These are phyloP conservation scores for Solanum appendiculatum DNA, from an alignment of 257 asterid species.

Conservation along the genomic window DNA sequence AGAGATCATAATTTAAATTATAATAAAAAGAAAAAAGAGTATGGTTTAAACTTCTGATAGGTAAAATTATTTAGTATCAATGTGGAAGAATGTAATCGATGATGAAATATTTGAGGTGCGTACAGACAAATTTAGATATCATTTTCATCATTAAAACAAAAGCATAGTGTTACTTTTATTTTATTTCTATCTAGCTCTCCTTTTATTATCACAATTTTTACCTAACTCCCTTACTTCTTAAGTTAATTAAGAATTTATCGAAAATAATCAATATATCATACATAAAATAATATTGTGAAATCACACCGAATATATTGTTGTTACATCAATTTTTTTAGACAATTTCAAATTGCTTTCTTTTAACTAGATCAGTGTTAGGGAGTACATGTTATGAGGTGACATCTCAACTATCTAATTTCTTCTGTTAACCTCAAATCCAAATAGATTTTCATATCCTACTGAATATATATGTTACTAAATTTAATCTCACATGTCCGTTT, in stretches of 20 bases:
- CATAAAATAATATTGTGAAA: neutral
- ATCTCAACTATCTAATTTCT: neutral
- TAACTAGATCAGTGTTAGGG: neutral
- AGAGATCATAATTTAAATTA: neutral
- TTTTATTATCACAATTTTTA: no score
- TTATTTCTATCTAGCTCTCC: neutral
- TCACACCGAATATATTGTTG: neutral
- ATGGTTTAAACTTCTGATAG: no score
- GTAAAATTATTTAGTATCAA: neutral
- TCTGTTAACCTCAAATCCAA: neutral
- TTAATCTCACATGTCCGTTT: neutral
- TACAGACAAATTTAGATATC: neutral
- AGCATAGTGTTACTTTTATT: neutral
- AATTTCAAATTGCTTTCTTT: neutral
- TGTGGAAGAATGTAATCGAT: no score
- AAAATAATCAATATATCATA: neutral
- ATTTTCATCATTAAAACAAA: neutral
- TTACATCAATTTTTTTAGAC: neutral
- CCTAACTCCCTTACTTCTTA: neutral
- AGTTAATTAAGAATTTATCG: neutral
- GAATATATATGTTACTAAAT: neutral
- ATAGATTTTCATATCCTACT: neutral
- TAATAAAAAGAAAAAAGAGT: rapidly evolving
- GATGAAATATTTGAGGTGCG: neutral
- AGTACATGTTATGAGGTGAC: neutral